Base-by-base conservation (phyloP, 2,329 filamentous ascomycete species). In the Botrytis byssoidea region DNA sequence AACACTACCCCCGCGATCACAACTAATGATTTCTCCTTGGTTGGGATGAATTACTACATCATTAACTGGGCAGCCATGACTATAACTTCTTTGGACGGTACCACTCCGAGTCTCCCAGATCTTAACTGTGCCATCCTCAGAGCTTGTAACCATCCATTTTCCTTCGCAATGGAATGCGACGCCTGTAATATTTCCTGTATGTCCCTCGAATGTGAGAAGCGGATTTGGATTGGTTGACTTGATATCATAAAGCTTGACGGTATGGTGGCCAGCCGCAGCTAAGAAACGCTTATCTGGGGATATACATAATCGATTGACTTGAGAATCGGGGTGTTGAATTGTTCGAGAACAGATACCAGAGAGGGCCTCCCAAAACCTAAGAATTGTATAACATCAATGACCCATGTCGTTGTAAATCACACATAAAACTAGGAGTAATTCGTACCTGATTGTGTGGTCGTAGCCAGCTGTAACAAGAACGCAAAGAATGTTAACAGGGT, bases 41-140 rank as follows among this genome's bases (percentile, higher is more conserved):
- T 99, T 99, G 0, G 96, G 96, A 82, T 99, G 96, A 73, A 99
- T 99, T n/a, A 98, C 96, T 14, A 99, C 96, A 83, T 99, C 96
- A 81, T 98, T 99, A 70, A 95, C 96, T 0, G 96, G 91, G 48
- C 90, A 91, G 71, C 92, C 93, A 82, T 99, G 96, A 78, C 89
- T 91, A 82, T 99, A 99, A 83, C 95, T 97, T 72, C 96, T 90
- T 84, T 99, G 96, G 72, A 98, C 90, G 74, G 77, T 78, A 6
- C 79, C 79, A 44, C 79, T 81, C 37, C 79, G 75, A 29, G 80
- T 81, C 73, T 81, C 79, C 79, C 80, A 81, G 44, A 81, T 81
- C 74, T 81, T 81, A 25, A 81, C 79, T 9, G 78, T 81, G 88
- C 95, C 93, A 81, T 99, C 96, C 83, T 99, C 96, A 65, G 93